Evolutionary conservation across 1,139 yeast species (phyloP), one percentile per base, ranked within the genome.

Genomic region (Zygoascus meyerae): DNA sequence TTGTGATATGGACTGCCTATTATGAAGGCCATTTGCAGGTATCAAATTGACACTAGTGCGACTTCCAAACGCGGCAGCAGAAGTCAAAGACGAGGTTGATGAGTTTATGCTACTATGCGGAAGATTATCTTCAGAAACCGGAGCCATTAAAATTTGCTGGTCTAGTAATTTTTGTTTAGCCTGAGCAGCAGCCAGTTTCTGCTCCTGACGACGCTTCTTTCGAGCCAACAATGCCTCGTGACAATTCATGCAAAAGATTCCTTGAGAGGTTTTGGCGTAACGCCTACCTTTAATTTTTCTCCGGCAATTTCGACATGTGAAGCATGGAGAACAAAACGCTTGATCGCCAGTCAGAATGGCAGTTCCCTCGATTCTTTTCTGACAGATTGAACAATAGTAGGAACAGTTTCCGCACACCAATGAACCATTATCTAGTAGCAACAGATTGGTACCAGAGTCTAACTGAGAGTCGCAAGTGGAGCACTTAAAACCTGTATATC

Each of bases 321-420:
- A 92, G 67, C 98, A 92, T 44, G 77, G 75, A 5, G 95, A 81
- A 65, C 98, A 94, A 63, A 87, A 92, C 3, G 97, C 97, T 62
- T 86, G 95, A 55, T 70, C 95, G 17, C 97, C 96, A 1, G 97
- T 89, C 42, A 90, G 74, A 34, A 92, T 90, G n/a, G 98, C 98
- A 69, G 90, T 73, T 64, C 92, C 97, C 61, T 87, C 95, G 53
- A 92, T 92, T 64, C 89, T 86, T 62, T 86, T 85, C 46, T 82
- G 80, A 71, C 98, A 94, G 52, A 82, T 82, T 59, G 83, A 81
- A 66, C 98, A 92, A 44, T 82, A 79, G 63, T 90, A 94, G 11
- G 95, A 85, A 65, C 98, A 92, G 53, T 83, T 85, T 47, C 89
- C 81, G 65, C 98, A 92, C 21, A 94, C 86, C 49, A 94, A 70